Percentiles rank a stretch among this genome's conserved stretches.
These are phyloP conservation scores for Puccinia coronata DNA, from an alignment of 1,284 basidiomycete genomes.

Conservation along the genomic window DNA sequence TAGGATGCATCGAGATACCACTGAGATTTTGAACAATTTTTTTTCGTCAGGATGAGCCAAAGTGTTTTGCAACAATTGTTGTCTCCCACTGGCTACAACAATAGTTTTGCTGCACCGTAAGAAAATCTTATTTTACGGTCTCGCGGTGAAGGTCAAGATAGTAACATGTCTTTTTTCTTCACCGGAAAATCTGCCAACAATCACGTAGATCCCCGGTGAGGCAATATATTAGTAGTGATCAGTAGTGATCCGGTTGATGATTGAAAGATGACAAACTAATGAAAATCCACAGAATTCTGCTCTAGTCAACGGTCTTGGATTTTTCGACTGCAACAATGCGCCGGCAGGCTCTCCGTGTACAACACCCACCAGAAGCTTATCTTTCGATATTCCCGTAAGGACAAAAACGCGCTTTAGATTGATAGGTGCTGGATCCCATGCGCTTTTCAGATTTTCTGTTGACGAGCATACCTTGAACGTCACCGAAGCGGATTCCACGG, in stretches of 20 bases:
- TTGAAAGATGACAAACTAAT: not conserved
- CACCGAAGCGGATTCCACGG: constrained; percentile 36
- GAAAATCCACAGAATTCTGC: constrained; percentile 22
- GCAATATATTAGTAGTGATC: not conserved
- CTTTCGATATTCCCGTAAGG: not conserved
- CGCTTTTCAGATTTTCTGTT: constrained; percentile 53
- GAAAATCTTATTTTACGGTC: constrained; percentile 59
- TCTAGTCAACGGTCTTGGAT: constrained; percentile 39
- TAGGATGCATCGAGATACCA: not conserved
- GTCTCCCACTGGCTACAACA: constrained; percentile 53
- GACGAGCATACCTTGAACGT: constrained; percentile 53
- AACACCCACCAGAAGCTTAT: not conserved
- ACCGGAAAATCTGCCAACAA: constrained; percentile 61
- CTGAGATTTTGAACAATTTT: not conserved
- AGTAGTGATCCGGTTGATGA: not conserved
- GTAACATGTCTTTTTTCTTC: not conserved
- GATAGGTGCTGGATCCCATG: constrained; percentile 62
- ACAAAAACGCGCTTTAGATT: constrained; percentile 62
- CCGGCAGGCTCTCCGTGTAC: not conserved
- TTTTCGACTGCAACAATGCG: constrained; percentile 35
- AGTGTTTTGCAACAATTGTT: constrained; percentile 43
- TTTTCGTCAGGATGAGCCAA: constrained; percentile 18
- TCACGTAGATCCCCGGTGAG: constrained; percentile 51
- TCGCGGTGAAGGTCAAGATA: not conserved
- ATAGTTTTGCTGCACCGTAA: constrained; percentile 55